Conservation (phyloP, 2,329 filamentous ascomycete species). For the Dothiorella sarmentorum region DNA sequence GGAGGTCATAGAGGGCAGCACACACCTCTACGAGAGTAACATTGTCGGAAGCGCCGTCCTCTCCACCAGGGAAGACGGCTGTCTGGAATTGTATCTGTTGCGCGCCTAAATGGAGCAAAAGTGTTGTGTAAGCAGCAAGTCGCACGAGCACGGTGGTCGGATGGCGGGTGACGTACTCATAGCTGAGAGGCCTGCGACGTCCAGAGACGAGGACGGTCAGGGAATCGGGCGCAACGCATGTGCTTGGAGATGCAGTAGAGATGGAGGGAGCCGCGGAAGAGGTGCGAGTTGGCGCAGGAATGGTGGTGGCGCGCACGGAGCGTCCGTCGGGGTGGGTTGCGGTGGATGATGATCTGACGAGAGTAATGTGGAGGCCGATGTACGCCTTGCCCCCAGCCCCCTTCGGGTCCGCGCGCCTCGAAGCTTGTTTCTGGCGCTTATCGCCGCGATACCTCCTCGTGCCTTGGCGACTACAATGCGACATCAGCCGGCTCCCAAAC, state of each 20-base stretch:
- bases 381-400: slow-evolving; percentile 16
- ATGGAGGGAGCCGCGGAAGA: neutral
- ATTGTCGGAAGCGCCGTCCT: slow-evolving; percentile 1
- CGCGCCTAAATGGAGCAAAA: neutral
- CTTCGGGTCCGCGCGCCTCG: neutral
- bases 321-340: slow-evolving; percentile 1
- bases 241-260: neutral
- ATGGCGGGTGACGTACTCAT: slow-evolving; percentile 39
- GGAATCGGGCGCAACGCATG: neutral
- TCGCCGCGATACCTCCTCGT: slow-evolving; percentile 11
- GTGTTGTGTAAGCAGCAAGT: neutral
- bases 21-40: slow-evolving; percentile 15
- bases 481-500: slow-evolving; percentile 18
- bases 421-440: slow-evolving; percentile 10
- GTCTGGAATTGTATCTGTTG: slow-evolving; percentile 18
- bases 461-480: slow-evolving; percentile 12
- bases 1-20: neutral
- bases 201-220: slow-evolving; percentile 19
- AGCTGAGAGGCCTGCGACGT: slow-evolving; percentile 22
- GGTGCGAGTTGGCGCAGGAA: neutral
- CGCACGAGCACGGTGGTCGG: neutral
- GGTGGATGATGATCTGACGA: slow-evolving; percentile 1
- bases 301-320: slow-evolving; percentile 10
- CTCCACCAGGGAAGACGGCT: slow-evolving; percentile 13
- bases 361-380: slow-evolving; percentile 4